phyloP scores from a whole-genome alignment of 1,139 yeast genomes.

The Candida neerlandica region DNA sequence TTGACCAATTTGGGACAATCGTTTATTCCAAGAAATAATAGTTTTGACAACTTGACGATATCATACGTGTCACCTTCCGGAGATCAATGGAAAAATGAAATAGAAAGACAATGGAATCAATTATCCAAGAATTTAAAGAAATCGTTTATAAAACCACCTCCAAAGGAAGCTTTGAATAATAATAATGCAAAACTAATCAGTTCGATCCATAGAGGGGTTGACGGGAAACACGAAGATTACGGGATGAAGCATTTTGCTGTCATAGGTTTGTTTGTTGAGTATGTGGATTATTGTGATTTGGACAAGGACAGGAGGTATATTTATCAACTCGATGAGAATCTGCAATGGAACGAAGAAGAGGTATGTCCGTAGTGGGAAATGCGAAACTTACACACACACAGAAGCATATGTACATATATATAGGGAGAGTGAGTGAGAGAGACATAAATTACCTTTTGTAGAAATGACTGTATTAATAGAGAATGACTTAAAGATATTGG shows the following conservation, averaged over 20 bases:
- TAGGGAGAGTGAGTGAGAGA: no score
- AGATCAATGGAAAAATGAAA: slow-evolving; percentile 69
- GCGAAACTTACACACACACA: no score
- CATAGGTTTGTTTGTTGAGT: slow-evolving; percentile 67
- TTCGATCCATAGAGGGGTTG: slow-evolving; percentile 78
- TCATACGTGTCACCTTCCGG: slow-evolving; percentile 48
- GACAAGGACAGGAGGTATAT: slow-evolving; percentile 58
- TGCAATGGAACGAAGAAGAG: slow-evolving; percentile 75
- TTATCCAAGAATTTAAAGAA: slow-evolving; percentile 62
- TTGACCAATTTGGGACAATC: slow-evolving; percentile 38
- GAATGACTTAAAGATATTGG: not conserved
- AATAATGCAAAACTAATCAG: slow-evolving; percentile 62
- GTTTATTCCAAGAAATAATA: slow-evolving; percentile 13
- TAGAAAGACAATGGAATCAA: slow-evolving; percentile 61
- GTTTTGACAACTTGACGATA: slow-evolving; percentile 8
- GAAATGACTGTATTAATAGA: not conserved
- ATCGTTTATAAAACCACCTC: slow-evolving; percentile 71
- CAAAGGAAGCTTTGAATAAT: slow-evolving; percentile 61
- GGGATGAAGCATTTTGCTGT: slow-evolving; percentile 74
- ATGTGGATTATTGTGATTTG: slow-evolving; percentile 71
- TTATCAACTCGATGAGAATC: slow-evolving; percentile 55
- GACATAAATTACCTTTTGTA: no score
- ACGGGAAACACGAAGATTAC: slow-evolving; percentile 69
- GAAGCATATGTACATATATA: no score
- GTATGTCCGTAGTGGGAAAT: slow-evolving; percentile 57